Evolutionary conservation across 2,329 filamentous ascomycete genomes (phyloP), one percentile per base, ranked within the genome.

Genomic region (Hypoxylon sp.): DNA sequence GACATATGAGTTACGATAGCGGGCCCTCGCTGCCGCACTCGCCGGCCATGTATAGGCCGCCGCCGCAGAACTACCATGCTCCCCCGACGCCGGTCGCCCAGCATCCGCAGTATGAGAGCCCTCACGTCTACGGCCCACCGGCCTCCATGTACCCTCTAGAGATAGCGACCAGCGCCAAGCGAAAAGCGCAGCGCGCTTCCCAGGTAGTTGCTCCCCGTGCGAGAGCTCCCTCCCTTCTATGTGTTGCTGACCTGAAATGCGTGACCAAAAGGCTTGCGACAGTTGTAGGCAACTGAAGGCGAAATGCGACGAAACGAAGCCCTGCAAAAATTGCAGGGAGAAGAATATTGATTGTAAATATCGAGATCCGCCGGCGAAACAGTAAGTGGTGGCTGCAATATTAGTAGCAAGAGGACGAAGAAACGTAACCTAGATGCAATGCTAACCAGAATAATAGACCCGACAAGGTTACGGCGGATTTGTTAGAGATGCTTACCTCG

Each of bases 241-340:
- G 36, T 37, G n/a, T 20, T 43, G 30, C 49, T 58, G n/a, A 68
- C 68, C 53, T 48, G 61, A 49, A 55, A 61, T 23, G 45, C 57
- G 42, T 51, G 34, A 40, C 27, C n/a, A n/a, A n/a, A 57, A 96
- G 87, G 94, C 94, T 26, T 99, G 94, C 71, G 91, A 96, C 66
- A 90, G 88, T 70, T 96, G 91, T 72, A 86, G 91, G 51, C 82
- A 89, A 54, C 81, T 93, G 27, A 96, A 96, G 71, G 91, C 91
- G 9, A 96, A 96, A 72, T 96, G 91, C 69, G 91, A 96, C 64
- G 91, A 96, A 75, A 86, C 86, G 7, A 86, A 88, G 60, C 91
- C 89, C 2, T 88, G 89, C 63, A 93, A 91, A 67, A 90, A 87
- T 64, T 99, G 94, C 70, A 88, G 88, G 63, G 92, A 97, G 62